Percentiles rank a stretch among this genome's conserved stretches.
phyloP scores from a whole-genome alignment of 2,329 filamentous ascomycete genomes.

The Leptosphaerulina australis region DNA sequence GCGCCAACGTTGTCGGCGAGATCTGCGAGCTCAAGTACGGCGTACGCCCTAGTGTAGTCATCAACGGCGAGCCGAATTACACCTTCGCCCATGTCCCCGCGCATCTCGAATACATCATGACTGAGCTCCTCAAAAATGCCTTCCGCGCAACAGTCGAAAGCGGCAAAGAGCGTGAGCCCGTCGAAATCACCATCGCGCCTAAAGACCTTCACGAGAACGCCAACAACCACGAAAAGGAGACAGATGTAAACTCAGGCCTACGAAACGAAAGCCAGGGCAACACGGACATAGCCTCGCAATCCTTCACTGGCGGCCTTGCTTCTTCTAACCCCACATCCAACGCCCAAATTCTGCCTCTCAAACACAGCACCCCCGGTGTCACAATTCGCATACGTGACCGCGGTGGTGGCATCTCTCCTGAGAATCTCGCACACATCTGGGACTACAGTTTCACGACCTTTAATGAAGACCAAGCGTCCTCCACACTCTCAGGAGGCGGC shows the following conservation, averaged over 20 bases:
- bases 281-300: conserved; percentile 38
- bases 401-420: conserved; percentile 89
- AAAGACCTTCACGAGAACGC: conserved; percentile 19
- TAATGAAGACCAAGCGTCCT: conserved; percentile 64
- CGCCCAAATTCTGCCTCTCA: conserved; percentile 53
- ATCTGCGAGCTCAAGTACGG: conserved; percentile 98
- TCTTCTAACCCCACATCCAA: conserved; percentile 31
- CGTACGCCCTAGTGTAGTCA: conserved; percentile 76
- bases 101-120: conserved; percentile 96
- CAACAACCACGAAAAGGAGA: conserved; percentile 9
- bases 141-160: conserved; percentile 92
- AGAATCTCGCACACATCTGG: conserved; percentile 87
- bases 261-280: conserved; percentile 41
- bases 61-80: conserved; percentile 86
- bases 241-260: not conserved
- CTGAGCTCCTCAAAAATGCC: conserved; percentile 94
- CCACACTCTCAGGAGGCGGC: conserved; percentile 52
- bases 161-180: conserved; percentile 76
- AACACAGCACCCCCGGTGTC: conserved; percentile 72
- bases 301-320: conserved; percentile 34
- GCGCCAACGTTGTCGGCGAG: conserved; percentile 89
- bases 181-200: conserved; percentile 90
- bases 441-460: conserved; percentile 98
- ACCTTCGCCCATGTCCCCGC: conserved; percentile 93
- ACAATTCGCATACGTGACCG: conserved; percentile 95